Evolutionary conservation across 495 filamentous ascomycete genomes (phyloP), one percentile per base, ranked within the genome.

Genomic region (Xylaria grammica): DNA sequence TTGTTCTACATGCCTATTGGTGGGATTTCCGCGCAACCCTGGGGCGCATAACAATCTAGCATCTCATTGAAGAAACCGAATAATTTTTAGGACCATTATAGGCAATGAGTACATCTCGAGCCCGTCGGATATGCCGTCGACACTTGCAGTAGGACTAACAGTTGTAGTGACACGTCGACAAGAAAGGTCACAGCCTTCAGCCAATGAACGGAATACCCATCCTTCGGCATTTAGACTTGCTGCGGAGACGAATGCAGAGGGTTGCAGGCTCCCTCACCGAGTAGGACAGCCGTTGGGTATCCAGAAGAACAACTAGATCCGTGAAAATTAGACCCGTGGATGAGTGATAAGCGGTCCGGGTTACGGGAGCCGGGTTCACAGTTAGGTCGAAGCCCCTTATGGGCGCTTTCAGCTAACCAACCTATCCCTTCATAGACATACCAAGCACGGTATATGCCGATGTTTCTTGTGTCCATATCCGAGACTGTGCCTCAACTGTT

Each of bases 311-410:
- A n/a, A n/a, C n/a, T n/a, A n/a, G n/a, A n/a, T n/a, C n/a, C n/a
- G n/a, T 38, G n/a, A 30, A 46, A 55, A 48, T n/a, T 36, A 55
- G 60, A 55, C 27, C 56, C 60, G 40, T 45, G 50, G 60, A 62
- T 52, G 30, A 26, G 20, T 10, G 26, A 62, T 52, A 32, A 30
- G 46, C 60, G 45, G 49, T 36, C 46, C 34, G 34, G 36, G 34
- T 45, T 26, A 26, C 40, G 26, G 49, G 48, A 34, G 49, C 38
- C 34, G 38, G 40, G 40, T 45, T 55, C 32, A 30, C 22, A 26
- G 58, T 61, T 61, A 42, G 46, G 45, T 30, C 22, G 46, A 36
- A 55, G 46, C 6, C 34, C 50, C 50, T n/a, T 46, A 50, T 34
- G 36, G 36, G 15, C 42, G 40, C 50, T 55, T 48, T 52, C 27